Evolutionary conservation across 139 green algal species (phyloP).

Genomic region (Picochlorum sp.): DNA sequence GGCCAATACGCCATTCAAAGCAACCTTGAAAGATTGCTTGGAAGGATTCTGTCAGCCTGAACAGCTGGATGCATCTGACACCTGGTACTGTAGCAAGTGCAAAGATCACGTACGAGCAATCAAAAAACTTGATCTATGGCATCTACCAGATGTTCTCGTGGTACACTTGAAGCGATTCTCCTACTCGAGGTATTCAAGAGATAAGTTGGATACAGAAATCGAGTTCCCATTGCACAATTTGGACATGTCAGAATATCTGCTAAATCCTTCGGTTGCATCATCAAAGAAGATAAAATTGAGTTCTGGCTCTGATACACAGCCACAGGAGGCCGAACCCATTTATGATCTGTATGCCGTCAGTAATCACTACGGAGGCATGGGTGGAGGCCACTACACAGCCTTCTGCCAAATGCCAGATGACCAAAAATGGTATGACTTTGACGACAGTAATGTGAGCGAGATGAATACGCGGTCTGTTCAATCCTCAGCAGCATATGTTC

Average conservation of each 20-base stretch:
- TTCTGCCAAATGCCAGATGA: slow-evolving; percentile 52
- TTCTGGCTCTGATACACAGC: background rate
- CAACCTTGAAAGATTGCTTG: slow-evolving; percentile 10
- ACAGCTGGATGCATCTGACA: slow-evolving; percentile 65
- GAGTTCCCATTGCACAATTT: slow-evolving; percentile 67
- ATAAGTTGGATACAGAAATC: slow-evolving; percentile 79
- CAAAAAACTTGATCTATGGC: slow-evolving; percentile 93
- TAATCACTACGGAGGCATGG: slow-evolving; percentile 88
- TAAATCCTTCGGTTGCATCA: background rate
- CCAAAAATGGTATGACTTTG: slow-evolving; percentile 72
- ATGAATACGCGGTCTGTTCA: slow-evolving; percentile 22
- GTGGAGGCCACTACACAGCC: slow-evolving; percentile 95
- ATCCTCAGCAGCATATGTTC: slow-evolving; percentile 75
- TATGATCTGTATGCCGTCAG: slow-evolving; percentile 89
- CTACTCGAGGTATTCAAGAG: slow-evolving; percentile 53
- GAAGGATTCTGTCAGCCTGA: slow-evolving; percentile 68
- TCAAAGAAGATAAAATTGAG: background rate
- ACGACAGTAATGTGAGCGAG: slow-evolving; percentile 60
- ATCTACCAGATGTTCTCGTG: slow-evolving; percentile 81
- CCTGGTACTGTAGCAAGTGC: slow-evolving; percentile 79
- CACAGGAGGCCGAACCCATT: slow-evolving; percentile 19
- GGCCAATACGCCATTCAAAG: background rate
- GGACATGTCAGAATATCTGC: slow-evolving; percentile 47
- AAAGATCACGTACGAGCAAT: slow-evolving; percentile 65
- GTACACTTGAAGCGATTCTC: slow-evolving; percentile 95